Conservation (phyloP, 768 basidiomycete species). For the Hydnum rufescens region DNA sequence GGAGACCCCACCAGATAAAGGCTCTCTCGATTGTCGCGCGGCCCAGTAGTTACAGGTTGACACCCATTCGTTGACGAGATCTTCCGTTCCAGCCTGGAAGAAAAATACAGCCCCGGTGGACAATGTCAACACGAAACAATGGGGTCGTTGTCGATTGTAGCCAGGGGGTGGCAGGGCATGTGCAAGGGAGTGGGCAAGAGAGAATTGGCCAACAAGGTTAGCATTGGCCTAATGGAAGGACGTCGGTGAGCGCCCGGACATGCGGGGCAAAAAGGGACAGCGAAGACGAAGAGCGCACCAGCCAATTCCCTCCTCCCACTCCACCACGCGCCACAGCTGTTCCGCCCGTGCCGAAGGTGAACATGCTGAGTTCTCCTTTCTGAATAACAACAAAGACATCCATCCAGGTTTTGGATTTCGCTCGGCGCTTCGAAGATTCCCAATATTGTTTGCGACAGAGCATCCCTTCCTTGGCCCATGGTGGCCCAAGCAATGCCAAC, state of each 20-base stretch:
- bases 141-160: conserved; percentile 73
- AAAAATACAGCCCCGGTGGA: conserved; percentile 85
- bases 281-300: conserved; percentile 35
- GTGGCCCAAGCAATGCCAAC: conserved; percentile 81
- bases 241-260: no score
- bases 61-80: conserved; percentile 98
- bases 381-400: conserved; percentile 94
- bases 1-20: conserved; percentile 85
- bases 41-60: conserved; percentile 99
- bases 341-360: conserved; percentile 61
- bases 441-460: conserved; percentile 88
- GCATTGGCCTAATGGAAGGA: conserved; percentile 51
- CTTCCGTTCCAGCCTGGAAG: conserved; percentile 97
- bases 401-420: conserved; percentile 79
- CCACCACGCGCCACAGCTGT: conserved; percentile 26
- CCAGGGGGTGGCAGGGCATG: conserved; percentile 80
- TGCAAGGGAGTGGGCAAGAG: conserved; percentile 72
- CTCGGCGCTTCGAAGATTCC: conserved; percentile 65
- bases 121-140: conserved; percentile 87
- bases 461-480: conserved; percentile 99
- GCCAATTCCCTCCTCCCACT: conserved; percentile 95
- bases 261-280: not conserved
- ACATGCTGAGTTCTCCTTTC: conserved; percentile 89
- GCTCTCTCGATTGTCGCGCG: conserved; percentile 85
- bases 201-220: conserved; percentile 57